Evolutionary conservation across 2,329 filamentous ascomycete genomes (phyloP), one percentile per base, ranked within the genome.

Genomic region (Cephalotrichum gorgonifer): DNA sequence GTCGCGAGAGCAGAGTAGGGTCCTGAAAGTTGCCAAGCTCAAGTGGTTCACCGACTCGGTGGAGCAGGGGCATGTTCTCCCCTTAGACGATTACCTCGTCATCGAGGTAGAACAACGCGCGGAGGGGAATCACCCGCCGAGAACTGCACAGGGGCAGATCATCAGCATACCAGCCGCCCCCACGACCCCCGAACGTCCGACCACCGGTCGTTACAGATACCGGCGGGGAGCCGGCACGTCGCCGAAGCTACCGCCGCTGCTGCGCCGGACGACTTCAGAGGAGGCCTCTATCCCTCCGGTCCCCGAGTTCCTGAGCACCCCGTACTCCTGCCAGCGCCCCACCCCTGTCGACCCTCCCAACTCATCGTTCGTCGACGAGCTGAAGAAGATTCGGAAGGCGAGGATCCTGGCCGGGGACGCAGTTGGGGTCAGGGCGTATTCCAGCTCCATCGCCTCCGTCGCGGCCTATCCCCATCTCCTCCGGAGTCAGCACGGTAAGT

Each of bases 341-440:
- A 88, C 89, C 0, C 85, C 82, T 0, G 65, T 78, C 0, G 68
- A 83, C 49, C 73, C 81, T 0, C 85, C 86, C 0, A 97, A 97
- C 56, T 72, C 79, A 39, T 64, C 64, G 0, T 97, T 98, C 61
- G 79, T 96, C 39, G 66, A 76, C 1, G 74, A 86, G 52, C 73
- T 98, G 5, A 78, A 81, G 56, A 83, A 84, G 51, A 88, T 97
- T 54, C 79, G 85, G 43, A 79, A 78, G 2, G 75, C 83, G 2
- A 78, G 91, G 22, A 73, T 79, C 15, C 71, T 96, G 2, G 81
- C 76, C 1, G 79, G 81, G 8, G 89, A 96, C 57, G 75, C 85
- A 43, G 81, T 94, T 51, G 88, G 88, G 2, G 81, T 90, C 0
- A 79, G 88, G 44, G 89, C 91, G 0, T 97, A 97, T 61, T 90